These are phyloP conservation scores for Amaranthus tricolor DNA, from an alignment of 179 eudicot genomes.

Conservation along the genomic window DNA sequence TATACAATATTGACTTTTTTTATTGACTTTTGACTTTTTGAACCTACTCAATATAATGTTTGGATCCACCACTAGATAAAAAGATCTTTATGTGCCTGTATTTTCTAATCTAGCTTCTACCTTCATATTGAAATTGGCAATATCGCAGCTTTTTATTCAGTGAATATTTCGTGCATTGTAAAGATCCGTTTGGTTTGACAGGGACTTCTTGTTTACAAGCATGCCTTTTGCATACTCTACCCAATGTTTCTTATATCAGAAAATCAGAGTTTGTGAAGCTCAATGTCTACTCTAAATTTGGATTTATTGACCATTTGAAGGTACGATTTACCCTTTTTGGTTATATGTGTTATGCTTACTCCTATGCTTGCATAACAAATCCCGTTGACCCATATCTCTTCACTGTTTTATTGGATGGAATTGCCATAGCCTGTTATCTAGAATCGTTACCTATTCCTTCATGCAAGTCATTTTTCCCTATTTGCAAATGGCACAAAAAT, in stretches of 20 bases:
- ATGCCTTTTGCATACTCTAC: conserved; percentile 12
- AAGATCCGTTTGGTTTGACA: conserved; percentile 6
- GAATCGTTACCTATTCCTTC: not conserved
- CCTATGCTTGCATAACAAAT: not conserved
- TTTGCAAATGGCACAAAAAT: no score
- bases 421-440: not conserved
- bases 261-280: conserved; percentile 36
- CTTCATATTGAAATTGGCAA: conserved; percentile 18
- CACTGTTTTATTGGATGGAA: not conserved
- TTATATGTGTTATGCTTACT: not conserved
- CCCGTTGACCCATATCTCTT: not conserved
- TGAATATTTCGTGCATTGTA: not conserved
- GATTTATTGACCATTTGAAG: conserved; percentile 47
- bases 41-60: no score
- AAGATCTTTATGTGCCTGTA: not conserved
- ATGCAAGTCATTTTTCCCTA: not conserved
- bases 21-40: not conserved
- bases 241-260: conserved; percentile 26
- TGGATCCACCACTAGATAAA: not conserved
- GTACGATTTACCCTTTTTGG: conserved; percentile 24
- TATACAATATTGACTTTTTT: not conserved
- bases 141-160: not conserved
- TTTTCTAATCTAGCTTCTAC: not conserved
- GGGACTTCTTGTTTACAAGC: conserved; percentile 22
- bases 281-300: conserved; percentile 23